Conservation (phyloP, 1,139 yeast genomes). For the Debaryomyces fabryi region DNA sequence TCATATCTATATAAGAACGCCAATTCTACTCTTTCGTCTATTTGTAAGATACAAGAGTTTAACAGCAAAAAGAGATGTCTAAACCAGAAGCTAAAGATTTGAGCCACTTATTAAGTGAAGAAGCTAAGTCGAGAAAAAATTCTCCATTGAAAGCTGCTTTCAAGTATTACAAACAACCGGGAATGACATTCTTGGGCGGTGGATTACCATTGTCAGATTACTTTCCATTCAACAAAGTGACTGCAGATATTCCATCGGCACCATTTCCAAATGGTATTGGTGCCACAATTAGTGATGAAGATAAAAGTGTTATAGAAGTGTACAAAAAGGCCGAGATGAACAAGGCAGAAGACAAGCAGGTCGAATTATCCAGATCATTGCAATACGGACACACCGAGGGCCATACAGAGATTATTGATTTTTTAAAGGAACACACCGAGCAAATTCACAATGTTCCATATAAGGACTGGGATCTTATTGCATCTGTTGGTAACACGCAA, state of each 20-base stretch:
- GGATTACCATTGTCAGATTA: constrained; percentile 89
- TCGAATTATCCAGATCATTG: constrained; percentile 81
- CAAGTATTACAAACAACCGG: constrained; percentile 72
- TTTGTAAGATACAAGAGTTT: background rate
- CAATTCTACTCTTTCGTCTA: background rate
- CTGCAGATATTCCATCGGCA: constrained; percentile 72
- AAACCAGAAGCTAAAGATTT: constrained; percentile 61
- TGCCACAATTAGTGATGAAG: constrained; percentile 57
- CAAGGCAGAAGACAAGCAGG: constrained; percentile 46
- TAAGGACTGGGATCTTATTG: constrained; percentile 59
- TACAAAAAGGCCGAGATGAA: constrained; percentile 41
- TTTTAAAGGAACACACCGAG: constrained; percentile 77
- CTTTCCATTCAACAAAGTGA: constrained; percentile 84
- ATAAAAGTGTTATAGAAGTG: constrained; percentile 48
- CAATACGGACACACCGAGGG: constrained; percentile 92
- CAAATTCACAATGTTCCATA: constrained; percentile 67
- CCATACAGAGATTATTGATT: constrained; percentile 65
- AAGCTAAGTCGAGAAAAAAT: constrained; percentile 73
- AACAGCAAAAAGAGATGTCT: constrained; percentile 13
- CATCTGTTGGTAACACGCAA: constrained; percentile 83
- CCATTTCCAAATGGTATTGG: constrained; percentile 79
- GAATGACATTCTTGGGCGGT: constrained; percentile 88
- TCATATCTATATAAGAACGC: constrained; percentile 3
- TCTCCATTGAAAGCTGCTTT: constrained; percentile 87
- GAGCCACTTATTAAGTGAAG: constrained; percentile 72